Percentiles rank a stretch among this genome's conserved stretches.
These are phyloP conservation scores for Thuidium tamariscinum DNA, from an alignment of 225 moss, liverwort and hornwort species.

Conservation along the genomic window DNA sequence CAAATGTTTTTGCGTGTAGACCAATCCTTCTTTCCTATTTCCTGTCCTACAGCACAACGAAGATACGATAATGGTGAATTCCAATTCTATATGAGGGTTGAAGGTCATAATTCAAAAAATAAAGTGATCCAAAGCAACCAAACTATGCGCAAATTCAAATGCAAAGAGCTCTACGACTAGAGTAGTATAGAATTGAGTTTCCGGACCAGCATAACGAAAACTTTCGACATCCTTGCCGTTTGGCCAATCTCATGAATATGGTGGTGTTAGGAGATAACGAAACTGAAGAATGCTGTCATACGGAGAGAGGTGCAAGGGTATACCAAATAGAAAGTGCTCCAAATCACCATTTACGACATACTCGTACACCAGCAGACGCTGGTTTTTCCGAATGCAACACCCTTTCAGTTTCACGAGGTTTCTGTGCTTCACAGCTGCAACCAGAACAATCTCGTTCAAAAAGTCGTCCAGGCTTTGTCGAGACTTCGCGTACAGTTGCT, in stretches of 20 bases:
- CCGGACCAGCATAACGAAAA: background rate
- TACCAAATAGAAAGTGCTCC: background rate
- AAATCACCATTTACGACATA: background rate
- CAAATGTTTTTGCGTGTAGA: background rate
- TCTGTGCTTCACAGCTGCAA: conserved; percentile 19
- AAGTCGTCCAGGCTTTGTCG: conserved; percentile 29
- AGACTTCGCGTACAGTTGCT: conserved; percentile 12
- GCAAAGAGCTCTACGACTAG: background rate
- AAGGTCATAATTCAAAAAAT: too few relatives aligned
- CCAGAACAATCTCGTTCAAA: conserved; percentile 7
- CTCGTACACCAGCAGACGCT: conserved; percentile 7
- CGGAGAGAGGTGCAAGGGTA: background rate
- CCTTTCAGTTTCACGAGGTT: conserved; percentile 17
- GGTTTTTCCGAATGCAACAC: conserved; percentile 16
- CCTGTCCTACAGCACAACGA: background rate
- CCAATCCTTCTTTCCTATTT: background rate
- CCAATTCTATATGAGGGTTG: background rate
- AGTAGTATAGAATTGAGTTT: background rate
- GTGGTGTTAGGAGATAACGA: background rate
- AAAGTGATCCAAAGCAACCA: background rate
- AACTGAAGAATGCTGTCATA: too few relatives aligned
- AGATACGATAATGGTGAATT: background rate
- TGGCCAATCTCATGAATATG: background rate
- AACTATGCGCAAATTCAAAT: background rate
- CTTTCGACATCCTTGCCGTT: too few relatives aligned